phyloP scores from a whole-genome alignment of 2,329 filamentous ascomycete species.

The Elsinoe fawcettii region DNA sequence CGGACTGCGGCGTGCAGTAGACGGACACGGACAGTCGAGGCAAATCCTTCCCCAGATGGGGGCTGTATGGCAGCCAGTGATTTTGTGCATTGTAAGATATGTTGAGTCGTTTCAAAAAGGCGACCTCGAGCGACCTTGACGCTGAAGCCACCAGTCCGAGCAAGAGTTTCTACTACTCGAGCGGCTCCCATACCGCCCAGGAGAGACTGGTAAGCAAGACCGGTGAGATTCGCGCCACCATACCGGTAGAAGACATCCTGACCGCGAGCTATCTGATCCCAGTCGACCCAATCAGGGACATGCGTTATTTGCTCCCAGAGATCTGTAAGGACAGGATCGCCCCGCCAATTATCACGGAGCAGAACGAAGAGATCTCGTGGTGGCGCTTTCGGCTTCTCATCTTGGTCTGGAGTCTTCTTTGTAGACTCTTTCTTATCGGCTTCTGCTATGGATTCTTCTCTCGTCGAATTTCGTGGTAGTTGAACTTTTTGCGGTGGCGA shows the following conservation, averaged over 20 bases:
- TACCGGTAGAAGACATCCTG: constrained; percentile 75
- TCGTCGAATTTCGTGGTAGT: constrained; percentile 34
- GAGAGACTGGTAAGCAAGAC: constrained; percentile 56
- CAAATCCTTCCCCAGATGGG: constrained; percentile 54
- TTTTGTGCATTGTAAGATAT: constrained; percentile 62
- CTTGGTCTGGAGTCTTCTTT: constrained; percentile 16
- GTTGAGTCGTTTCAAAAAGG: constrained; percentile 66
- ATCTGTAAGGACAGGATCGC: constrained; percentile 48
- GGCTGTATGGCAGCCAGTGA: constrained; percentile 59
- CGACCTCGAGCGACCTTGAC: constrained; percentile 58
- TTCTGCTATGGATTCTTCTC: constrained; percentile 8
- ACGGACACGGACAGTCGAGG: constrained; percentile 58
- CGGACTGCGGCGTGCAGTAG: constrained; percentile 63
- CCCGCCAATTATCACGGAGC: constrained; percentile 49
- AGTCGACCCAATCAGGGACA: constrained; percentile 68
- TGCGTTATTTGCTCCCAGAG: constrained; percentile 62
- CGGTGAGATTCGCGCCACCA: constrained; percentile 57
- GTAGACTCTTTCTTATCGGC: constrained; percentile 21
- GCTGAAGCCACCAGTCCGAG: constrained; percentile 66
- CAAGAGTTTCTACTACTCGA: constrained; percentile 64
- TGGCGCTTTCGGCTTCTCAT: constrained; percentile 18
- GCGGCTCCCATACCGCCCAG: constrained; percentile 66
- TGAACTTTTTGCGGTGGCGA: constrained; percentile 40
- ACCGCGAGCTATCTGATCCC: constrained; percentile 64
- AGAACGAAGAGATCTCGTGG: constrained; percentile 54